Conservation (phyloP, 164 flowering plant species). For the Kalanchoe fedtschenkoi region DNA sequence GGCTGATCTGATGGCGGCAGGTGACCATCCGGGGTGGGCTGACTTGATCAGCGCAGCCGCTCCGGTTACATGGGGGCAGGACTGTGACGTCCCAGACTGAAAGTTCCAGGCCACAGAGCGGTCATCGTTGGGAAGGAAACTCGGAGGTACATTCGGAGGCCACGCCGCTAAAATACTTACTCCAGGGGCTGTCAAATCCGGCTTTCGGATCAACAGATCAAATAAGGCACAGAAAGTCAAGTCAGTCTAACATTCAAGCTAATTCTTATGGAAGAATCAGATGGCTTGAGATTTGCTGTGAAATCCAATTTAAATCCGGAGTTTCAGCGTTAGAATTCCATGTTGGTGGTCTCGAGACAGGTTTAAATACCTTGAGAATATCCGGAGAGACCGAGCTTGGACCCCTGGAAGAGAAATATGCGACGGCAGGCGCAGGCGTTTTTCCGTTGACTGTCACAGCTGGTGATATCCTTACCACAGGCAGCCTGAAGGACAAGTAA, state of each 20-base stretch:
- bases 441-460: slow-evolving; percentile 28
- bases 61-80: slow-evolving; percentile 76
- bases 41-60: slow-evolving; percentile 55
- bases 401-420: slow-evolving; percentile 65
- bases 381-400: slow-evolving; percentile 57
- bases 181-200: slow-evolving; percentile 65
- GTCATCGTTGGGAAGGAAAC: slow-evolving; percentile 17
- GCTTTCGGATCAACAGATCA: slow-evolving; percentile 20
- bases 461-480: slow-evolving; percentile 28
- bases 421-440: slow-evolving; percentile 47
- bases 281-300: too few relatives aligned
- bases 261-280: too few relatives aligned
- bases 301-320: background rate
- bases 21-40: slow-evolving; percentile 58
- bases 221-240: background rate
- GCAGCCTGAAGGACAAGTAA: slow-evolving; percentile 17
- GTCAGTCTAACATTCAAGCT: background rate
- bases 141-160: slow-evolving; percentile 43
- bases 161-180: slow-evolving; percentile 59
- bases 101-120: slow-evolving; percentile 51
- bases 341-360: background rate
- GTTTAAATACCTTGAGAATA: slow-evolving; percentile 50
- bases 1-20: slow-evolving; percentile 59
- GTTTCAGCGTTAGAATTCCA: background rate
- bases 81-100: slow-evolving; percentile 62